These are phyloP conservation scores for Westerdykella ornata DNA, from an alignment of 2,329 filamentous ascomycete species.

Conservation along the genomic window DNA sequence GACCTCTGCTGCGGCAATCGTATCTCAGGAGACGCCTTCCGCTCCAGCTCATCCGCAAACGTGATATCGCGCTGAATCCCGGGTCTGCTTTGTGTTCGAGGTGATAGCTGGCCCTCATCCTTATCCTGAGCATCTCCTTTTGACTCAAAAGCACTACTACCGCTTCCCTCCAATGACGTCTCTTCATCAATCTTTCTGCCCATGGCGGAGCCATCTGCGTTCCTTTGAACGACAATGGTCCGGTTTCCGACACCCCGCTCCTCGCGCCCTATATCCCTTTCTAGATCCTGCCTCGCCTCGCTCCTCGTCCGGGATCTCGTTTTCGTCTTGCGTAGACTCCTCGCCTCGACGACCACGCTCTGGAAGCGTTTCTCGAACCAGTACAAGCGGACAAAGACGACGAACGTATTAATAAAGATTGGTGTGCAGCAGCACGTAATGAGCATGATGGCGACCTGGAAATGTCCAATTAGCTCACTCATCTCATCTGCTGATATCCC, in stretches of 20 bases:
- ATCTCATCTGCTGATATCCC: not conserved
- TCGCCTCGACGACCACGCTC: constrained; percentile 68
- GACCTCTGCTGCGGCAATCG: constrained; percentile 49
- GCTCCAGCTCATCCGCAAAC: constrained; percentile 61
- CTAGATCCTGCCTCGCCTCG: constrained; percentile 41
- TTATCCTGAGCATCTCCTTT: constrained; percentile 3
- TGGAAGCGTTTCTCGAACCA: constrained; percentile 98
- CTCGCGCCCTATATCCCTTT: constrained; percentile 40
- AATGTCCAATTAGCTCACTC: not conserved
- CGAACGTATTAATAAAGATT: constrained; percentile 51
- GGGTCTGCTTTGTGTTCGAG: constrained; percentile 13
- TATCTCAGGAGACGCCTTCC: constrained; percentile 51
- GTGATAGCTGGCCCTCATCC: constrained; percentile 15
- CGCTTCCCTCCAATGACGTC: constrained; percentile 37
- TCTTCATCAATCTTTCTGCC: constrained; percentile 54
- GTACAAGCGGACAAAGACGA: constrained; percentile 88
- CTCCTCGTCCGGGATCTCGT: constrained; percentile 52
- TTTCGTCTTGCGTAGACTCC: constrained; percentile 57
- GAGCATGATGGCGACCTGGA: constrained; percentile 49
- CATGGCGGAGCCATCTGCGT: constrained; percentile 46
- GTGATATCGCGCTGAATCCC: constrained; percentile 50
- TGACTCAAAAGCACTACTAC: constrained; percentile 19
- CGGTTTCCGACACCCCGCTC: constrained; percentile 61
- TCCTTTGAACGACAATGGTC: constrained; percentile 60
- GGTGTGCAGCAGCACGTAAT: constrained; percentile 36